Evolutionary conservation across 768 basidiomycete genomes (phyloP), one percentile per base, ranked within the genome.

Genomic region (Epithele typhae): DNA sequence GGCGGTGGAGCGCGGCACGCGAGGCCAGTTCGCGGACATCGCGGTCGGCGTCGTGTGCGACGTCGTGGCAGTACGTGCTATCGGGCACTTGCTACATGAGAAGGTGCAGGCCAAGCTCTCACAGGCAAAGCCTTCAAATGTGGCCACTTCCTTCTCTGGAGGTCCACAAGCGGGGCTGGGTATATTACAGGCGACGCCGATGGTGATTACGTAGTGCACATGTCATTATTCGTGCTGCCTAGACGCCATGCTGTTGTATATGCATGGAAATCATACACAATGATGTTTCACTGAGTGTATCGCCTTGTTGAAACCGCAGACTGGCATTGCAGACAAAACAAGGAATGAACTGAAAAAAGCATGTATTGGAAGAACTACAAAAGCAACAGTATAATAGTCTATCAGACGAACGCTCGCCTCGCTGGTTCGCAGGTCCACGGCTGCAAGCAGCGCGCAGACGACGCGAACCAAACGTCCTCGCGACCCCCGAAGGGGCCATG

Each of bases 21-120:
- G 61, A 27, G 70, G 72, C 18, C 74, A 68, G 46, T 68, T 85
- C 43, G 78, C 78, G 5, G 67, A 75, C 0, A 65, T 88, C 40
- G 78, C 81, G 45, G 68, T 82, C 4, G 86, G 85, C 1, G 67
- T 85, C 1, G 68, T 87, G 4, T 88, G 86, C 54, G 74, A 77
- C 30, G 67, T 73, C 5, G 53, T 51, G 21, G 62, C 70, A 25
- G 74, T 84, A 5, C 64, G 70, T 22, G 64, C 68, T 18, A 62
- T 85, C 15, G 69, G 71, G 15, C 68, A 71, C 51, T 69, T 70
- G 24, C 64, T 87, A 48, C 77, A 84, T 54, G 53, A 68, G 34
- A 73, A 71, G 49, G 70, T 83, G 41, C 33, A 38, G 9, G 46
- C 46, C 38, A 52, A 52, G 43, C 34, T 52, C n/a, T 40, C 37